Evolutionary conservation across 2,329 filamentous ascomycete genomes (phyloP).

Genomic region (Sclerotiophoma versabilis): DNA sequence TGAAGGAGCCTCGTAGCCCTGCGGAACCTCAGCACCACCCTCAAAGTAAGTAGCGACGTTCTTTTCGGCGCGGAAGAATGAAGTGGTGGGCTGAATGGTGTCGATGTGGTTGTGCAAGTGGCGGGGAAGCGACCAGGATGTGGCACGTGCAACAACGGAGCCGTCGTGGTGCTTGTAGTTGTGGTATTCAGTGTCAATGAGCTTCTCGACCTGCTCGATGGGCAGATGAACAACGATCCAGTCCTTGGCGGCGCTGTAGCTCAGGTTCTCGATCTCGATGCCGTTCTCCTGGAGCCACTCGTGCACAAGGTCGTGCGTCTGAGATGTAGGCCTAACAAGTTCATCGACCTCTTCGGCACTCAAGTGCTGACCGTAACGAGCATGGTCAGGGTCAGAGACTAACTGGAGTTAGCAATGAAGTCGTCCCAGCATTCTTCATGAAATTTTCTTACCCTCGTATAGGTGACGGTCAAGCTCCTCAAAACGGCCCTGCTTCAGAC

Average conservation of each 20-base stretch:
- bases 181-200: constrained; percentile 59
- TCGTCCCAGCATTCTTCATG: background rate
- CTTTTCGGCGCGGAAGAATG: constrained; percentile 55
- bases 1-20: constrained; percentile 36
- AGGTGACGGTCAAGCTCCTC: constrained; percentile 63
- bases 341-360: constrained; percentile 60
- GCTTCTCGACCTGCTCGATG: constrained; percentile 59
- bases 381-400: constrained; percentile 55
- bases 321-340: constrained; percentile 60
- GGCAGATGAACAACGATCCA: constrained; percentile 64
- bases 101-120: constrained; percentile 67
- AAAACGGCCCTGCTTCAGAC: constrained; percentile 64
- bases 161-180: constrained; percentile 64
- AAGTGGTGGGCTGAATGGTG: constrained; percentile 67
- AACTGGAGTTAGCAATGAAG: background rate
- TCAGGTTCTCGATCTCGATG: constrained; percentile 54
- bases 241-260: constrained; percentile 63
- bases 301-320: constrained; percentile 61
- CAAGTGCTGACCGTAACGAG: constrained; percentile 64
- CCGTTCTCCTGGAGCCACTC: constrained; percentile 64
- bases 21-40: constrained; percentile 31
- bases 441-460: constrained; percentile 52
- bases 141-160: constrained; percentile 59
- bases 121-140: constrained; percentile 64
- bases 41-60: constrained; percentile 36